phyloP scores from a whole-genome alignment of 1,139 yeast genomes.

The Geotrichum bryndzae region DNA sequence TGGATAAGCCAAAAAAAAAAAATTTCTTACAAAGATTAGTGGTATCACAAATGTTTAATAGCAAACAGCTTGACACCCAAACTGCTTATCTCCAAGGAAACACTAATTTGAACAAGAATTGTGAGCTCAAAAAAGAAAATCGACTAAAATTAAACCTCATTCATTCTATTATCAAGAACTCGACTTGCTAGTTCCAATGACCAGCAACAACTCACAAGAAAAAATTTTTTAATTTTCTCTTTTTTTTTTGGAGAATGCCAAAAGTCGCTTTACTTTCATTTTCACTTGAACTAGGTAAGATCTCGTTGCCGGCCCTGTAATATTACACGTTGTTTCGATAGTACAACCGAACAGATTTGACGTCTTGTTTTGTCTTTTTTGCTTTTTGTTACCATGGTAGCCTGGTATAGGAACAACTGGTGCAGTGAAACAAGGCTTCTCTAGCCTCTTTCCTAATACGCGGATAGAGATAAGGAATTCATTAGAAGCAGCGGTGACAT shows the following conservation, averaged over 20 bases:
- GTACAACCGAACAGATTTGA: slow-evolving; percentile 44
- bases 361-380: neutral
- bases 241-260: neutral
- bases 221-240: neutral
- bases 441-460: slow-evolving; percentile 25
- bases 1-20: no score
- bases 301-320: slow-evolving; percentile 30
- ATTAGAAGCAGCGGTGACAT: slow-evolving; percentile 46
- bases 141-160: no score
- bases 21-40: no score
- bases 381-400: slow-evolving; percentile 6
- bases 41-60: no score
- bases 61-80: no score
- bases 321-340: slow-evolving; percentile 55
- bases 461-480: slow-evolving; percentile 25
- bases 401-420: slow-evolving; percentile 56
- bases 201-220: neutral
- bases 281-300: slow-evolving; percentile 6
- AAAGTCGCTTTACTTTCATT: neutral
- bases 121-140: no score
- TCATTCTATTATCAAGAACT: no score
- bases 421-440: slow-evolving; percentile 34
- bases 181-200: no score
- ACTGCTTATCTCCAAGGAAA: no score
- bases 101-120: no score